phyloP scores from a whole-genome alignment of 805 yeast genomes.

The Kluyveromyces siamensis region DNA sequence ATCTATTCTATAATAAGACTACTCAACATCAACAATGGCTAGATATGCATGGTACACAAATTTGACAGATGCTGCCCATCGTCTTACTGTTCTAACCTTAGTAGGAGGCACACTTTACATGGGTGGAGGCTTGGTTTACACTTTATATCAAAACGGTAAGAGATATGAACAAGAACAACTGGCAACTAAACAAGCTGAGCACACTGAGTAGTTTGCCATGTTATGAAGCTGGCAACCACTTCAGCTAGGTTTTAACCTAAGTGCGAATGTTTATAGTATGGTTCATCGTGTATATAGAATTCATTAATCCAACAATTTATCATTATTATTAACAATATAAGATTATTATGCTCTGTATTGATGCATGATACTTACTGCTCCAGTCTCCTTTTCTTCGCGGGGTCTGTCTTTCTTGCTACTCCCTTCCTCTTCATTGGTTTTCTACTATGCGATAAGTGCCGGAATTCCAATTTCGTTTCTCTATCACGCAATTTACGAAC shows the following conservation, averaged over 20 bases:
- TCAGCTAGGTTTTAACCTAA: background rate
- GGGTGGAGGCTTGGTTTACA: constrained; percentile 43
- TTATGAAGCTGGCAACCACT: background rate
- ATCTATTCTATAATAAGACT: background rate
- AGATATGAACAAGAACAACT: constrained; percentile 35
- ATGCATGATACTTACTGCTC: background rate
- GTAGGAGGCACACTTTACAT: constrained; percentile 49
- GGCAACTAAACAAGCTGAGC: background rate
- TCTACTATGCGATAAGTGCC: constrained; percentile 31
- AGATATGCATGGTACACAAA: constrained; percentile 68
- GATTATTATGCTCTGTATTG: background rate
- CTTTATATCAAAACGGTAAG: constrained; percentile 44
- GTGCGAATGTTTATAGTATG: background rate
- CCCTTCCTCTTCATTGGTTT: constrained; percentile 19
- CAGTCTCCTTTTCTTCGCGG: background rate
- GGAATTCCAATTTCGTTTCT: constrained; percentile 12
- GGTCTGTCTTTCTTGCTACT: constrained; percentile 12
- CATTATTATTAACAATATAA: background rate
- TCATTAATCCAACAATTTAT: background rate
- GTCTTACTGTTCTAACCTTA: constrained; percentile 58
- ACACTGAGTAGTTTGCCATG: background rate
- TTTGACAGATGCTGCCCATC: constrained; percentile 62
- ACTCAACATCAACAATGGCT: constrained; percentile 28
- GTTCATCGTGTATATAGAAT: background rate
- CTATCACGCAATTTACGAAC: constrained; percentile 16